Base-by-base conservation (phyloP, 148 eudicot species). In the Heliamphora exappendiculata region DNA sequence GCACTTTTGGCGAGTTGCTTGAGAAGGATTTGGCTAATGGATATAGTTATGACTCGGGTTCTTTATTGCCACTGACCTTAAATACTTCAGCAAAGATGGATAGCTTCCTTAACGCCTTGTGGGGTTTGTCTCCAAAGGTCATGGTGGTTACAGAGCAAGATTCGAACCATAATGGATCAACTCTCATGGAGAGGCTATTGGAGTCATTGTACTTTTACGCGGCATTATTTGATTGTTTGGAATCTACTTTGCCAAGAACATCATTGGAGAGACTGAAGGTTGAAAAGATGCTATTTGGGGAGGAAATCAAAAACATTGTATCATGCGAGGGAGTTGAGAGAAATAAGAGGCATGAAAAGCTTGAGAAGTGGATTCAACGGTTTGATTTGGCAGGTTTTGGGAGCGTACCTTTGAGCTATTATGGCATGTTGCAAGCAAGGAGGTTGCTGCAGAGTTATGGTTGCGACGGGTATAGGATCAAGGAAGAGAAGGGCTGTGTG, bases 91-190 rank as follows among this genome's bases (percentile, higher is more conserved):
- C 87, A 4, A 88, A 88, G 58, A 75, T 89, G 67, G 91, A 88
- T 53, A 73, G 87, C 20, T 89, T 92, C 69, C 93, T 95, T 9
- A 79, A 72, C 64, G 85, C 94, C 36, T 80, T 95, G 36, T 83
- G 96, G 91, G 90, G 87, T 34, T 75, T 95, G 50, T 90, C 93
- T 0, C 98, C 98, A 0, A 95, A 95, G 72, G 78, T 95, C 36
- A 85, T 95, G 94, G 90, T 95, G 67, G 90, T 92, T 47, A 69
- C 94, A 0, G 98, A 95, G 84, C 98, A 92, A 80, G 98, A 92
- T 45, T 88, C 98, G 0, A 88, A 85, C 59, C 97, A 95, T 58
- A 92, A 92, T 57, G 91, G 90, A 20, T 75, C 86, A 0, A 83
- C 84, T 3, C 75, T 92, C 2, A 86, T 91, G 96, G 96, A 91